phyloP scores from a whole-genome alignment of 2,329 filamentous ascomycete species.

The Didymella sp. region DNA sequence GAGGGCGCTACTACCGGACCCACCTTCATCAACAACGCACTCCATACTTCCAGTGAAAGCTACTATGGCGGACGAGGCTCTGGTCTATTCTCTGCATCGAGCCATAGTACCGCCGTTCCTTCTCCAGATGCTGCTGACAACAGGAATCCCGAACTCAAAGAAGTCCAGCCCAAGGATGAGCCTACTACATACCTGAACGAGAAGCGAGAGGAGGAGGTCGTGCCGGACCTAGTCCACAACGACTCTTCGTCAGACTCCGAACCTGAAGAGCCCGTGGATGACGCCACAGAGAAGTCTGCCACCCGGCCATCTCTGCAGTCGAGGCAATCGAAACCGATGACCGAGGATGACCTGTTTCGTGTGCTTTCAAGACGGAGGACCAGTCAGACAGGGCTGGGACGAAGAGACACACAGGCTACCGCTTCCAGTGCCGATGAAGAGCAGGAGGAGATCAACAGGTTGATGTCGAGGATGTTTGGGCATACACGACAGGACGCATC shows the following conservation, averaged over 20 bases:
- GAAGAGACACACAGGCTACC: slow-evolving; percentile 34
- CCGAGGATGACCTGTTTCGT: slow-evolving; percentile 62
- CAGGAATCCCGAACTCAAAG: neutral
- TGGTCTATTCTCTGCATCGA: slow-evolving; percentile 21
- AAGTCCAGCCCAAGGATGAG: neutral
- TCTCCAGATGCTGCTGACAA: slow-evolving; percentile 7
- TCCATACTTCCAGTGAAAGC: slow-evolving; percentile 27
- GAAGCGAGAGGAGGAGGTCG: slow-evolving; percentile 23
- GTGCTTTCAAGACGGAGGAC: slow-evolving; percentile 60
- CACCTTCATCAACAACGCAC: slow-evolving; percentile 30
- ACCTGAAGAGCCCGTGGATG: slow-evolving; percentile 28
- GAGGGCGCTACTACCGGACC: neutral
- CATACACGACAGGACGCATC: slow-evolving; percentile 68
- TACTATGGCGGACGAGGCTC: slow-evolving; percentile 21
- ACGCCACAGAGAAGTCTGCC: slow-evolving; percentile 32
- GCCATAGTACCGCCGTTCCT: slow-evolving; percentile 22
- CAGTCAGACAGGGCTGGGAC: slow-evolving; percentile 32
- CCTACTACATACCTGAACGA: neutral
- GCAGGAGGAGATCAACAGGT: slow-evolving; percentile 63
- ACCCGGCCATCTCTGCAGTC: slow-evolving; percentile 31
- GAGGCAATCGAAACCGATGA: slow-evolving; percentile 43
- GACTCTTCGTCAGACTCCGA: slow-evolving; percentile 32
- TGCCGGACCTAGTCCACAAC: slow-evolving; percentile 14
- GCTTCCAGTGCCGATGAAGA: slow-evolving; percentile 47
- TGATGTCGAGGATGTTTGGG: slow-evolving; percentile 77